These are phyloP conservation scores for Suhomyces kunorum DNA, from an alignment of 1,139 yeast species.

Conservation along the genomic window DNA sequence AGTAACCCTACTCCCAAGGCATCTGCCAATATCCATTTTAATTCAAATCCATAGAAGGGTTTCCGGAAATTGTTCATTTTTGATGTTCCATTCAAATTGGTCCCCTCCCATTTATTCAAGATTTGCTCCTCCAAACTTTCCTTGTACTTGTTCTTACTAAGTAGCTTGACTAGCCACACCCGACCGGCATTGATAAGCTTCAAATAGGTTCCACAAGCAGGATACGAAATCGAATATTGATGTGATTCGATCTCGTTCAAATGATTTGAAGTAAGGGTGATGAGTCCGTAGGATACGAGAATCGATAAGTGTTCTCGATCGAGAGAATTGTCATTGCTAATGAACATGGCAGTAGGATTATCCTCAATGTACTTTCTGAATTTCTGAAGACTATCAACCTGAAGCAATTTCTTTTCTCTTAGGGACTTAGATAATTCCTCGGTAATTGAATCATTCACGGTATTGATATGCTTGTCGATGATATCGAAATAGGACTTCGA, in stretches of 20 bases:
- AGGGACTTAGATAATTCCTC: constrained; percentile 8
- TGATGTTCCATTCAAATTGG: constrained; percentile 25
- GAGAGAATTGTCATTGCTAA: constrained; percentile 26
- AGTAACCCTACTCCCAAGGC: constrained; percentile 68
- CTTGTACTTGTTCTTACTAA: constrained; percentile 47
- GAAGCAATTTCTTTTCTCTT: constrained; percentile 8
- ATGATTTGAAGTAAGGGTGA: constrained; percentile 54
- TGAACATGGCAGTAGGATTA: constrained; percentile 39
- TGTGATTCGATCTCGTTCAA: constrained; percentile 49
- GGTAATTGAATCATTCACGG: constrained; percentile 6
- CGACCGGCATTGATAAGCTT: constrained; percentile 50
- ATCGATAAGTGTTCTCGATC: constrained; percentile 28
- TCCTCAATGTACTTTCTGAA: constrained; percentile 25
- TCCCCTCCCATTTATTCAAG: constrained; percentile 52
- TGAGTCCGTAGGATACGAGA: constrained; percentile 53
- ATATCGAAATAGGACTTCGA: constrained; percentile 26
- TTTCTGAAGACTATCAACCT: constrained; percentile 21
- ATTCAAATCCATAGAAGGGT: constrained; percentile 59
- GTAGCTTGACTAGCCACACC: constrained; percentile 50
- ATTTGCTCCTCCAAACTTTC: constrained; percentile 57
- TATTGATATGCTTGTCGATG: constrained; percentile 18
- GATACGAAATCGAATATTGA: constrained; percentile 55
- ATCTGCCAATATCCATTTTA: constrained; percentile 66
- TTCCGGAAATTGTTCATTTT: constrained; percentile 50
- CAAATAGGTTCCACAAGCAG: constrained; percentile 60